Evolutionary conservation across 2,329 filamentous ascomycete species (phyloP).

Genomic region (Colletotrichum trifolii): DNA sequence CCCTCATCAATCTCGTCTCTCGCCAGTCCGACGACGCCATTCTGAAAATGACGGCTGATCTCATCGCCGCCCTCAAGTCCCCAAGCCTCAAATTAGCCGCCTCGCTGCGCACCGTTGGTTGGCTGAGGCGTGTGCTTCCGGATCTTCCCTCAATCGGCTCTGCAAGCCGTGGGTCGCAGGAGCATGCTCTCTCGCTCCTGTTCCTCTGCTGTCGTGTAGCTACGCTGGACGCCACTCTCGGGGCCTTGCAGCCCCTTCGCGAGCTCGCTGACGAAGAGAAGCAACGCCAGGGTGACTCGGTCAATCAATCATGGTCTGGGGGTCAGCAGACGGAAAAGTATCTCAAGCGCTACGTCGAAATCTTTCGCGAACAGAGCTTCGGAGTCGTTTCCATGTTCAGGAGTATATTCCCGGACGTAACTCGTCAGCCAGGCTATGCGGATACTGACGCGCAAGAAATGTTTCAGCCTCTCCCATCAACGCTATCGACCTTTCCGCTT

Average conservation of each 20-base stretch:
- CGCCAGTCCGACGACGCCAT: constrained; percentile 87
- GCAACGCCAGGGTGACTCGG: constrained; percentile 55
- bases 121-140: constrained; percentile 87
- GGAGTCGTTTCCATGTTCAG: constrained; percentile 94
- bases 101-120: constrained; percentile 90
- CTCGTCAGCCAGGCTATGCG: constrained; percentile 5
- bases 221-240: constrained; percentile 82
- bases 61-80: constrained; percentile 80
- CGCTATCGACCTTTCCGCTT: constrained; percentile 84
- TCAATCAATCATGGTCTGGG: constrained; percentile 64
- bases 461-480: constrained; percentile 75
- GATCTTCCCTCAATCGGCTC: constrained; percentile 63
- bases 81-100: constrained; percentile 88
- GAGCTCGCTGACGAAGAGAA: constrained; percentile 91
- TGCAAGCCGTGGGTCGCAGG: constrained; percentile 45
- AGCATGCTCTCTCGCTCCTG: constrained; percentile 81
- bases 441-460: constrained; percentile 47
- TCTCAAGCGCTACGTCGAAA: constrained; percentile 94
- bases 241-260: constrained; percentile 84
- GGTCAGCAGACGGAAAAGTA: constrained; percentile 96
- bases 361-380: constrained; percentile 98
- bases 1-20: constrained; percentile 78
- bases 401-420: constrained; percentile 80
- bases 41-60: constrained; percentile 85
- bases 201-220: constrained; percentile 89